Conservation (phyloP, 495 filamentous ascomycete genomes). For the Aspergillus panamensis region DNA sequence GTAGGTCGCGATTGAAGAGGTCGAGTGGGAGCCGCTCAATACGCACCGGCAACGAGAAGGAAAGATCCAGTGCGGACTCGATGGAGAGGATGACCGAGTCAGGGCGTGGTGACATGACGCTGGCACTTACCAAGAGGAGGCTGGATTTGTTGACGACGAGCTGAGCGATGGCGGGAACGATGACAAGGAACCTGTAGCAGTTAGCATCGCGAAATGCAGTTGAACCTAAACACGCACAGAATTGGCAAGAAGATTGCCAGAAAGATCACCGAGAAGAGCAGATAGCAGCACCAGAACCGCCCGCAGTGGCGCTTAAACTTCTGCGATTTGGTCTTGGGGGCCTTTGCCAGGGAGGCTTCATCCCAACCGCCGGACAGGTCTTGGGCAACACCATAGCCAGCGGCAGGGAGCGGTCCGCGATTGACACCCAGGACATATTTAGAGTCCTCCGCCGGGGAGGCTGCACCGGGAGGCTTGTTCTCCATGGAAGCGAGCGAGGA, state of each 20-base stretch:
- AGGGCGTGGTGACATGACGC: constrained; percentile 33
- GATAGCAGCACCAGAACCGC: constrained; percentile 44
- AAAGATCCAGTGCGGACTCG: constrained; percentile 35
- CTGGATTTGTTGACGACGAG: constrained; percentile 37
- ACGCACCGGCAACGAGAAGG: constrained; percentile 34
- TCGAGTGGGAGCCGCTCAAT: constrained; percentile 36
- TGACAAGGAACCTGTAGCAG: constrained; percentile 36
- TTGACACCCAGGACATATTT: constrained; percentile 36
- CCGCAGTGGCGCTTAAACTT: constrained; percentile 36
- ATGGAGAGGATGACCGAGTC: constrained; percentile 34
- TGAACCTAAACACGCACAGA: constrained; percentile 27
- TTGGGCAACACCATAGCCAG: constrained; percentile 28
- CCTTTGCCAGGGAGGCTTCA: constrained; percentile 29
- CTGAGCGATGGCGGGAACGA: constrained; percentile 44
- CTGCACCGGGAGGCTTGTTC: constrained; percentile 29
- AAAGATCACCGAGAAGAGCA: constrained; percentile 34
- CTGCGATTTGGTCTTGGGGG: constrained; percentile 22
- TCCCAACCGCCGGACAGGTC: constrained; percentile 28
- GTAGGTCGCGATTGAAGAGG: constrained; percentile 31
- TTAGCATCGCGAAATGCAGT: neutral
- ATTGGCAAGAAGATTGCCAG: constrained; percentile 40
- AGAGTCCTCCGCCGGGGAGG: constrained; percentile 24
- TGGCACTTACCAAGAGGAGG: constrained; percentile 36
- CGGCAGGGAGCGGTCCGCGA: constrained; percentile 33
- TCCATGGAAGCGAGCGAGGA: constrained; percentile 11